Conservation (phyloP, 495 filamentous ascomycete species). For the Hypoxylon rickii region DNA sequence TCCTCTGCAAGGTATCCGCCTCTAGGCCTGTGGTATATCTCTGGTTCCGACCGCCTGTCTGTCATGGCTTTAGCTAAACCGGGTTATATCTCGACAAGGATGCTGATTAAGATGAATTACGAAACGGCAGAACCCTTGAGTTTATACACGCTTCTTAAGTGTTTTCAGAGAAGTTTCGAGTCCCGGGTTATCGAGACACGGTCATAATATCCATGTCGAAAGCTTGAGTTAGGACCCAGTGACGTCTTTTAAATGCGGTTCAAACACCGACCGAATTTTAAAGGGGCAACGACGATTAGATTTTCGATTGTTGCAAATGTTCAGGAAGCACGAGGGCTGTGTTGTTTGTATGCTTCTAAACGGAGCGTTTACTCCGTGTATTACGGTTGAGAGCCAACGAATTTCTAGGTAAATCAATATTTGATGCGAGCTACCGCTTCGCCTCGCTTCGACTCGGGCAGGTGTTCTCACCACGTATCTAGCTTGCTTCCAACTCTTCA, state of each 20-base stretch:
- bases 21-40: background rate
- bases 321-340: slow-evolving; percentile 4
- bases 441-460: no score
- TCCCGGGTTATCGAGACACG: no score
- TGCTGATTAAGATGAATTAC: no score
- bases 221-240: slow-evolving; percentile 1
- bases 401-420: background rate
- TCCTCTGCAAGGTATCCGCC: background rate
- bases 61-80: background rate
- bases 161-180: no score
- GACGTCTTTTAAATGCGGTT: slow-evolving; percentile 19
- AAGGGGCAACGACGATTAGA: slow-evolving; percentile 2
- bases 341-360: slow-evolving; percentile 2
- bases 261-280: no score
- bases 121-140: no score
- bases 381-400: background rate
- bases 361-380: slow-evolving; percentile 22
- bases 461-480: no score
- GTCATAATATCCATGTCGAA: no score
- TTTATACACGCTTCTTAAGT: no score
- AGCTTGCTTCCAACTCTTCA: no score
- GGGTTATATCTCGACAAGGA: background rate
- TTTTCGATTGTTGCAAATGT: slow-evolving; percentile 16
- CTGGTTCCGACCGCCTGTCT: background rate
- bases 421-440: no score